Conservation (phyloP, 768 basidiomycete genomes). For the Pisolithus tinctorius region DNA sequence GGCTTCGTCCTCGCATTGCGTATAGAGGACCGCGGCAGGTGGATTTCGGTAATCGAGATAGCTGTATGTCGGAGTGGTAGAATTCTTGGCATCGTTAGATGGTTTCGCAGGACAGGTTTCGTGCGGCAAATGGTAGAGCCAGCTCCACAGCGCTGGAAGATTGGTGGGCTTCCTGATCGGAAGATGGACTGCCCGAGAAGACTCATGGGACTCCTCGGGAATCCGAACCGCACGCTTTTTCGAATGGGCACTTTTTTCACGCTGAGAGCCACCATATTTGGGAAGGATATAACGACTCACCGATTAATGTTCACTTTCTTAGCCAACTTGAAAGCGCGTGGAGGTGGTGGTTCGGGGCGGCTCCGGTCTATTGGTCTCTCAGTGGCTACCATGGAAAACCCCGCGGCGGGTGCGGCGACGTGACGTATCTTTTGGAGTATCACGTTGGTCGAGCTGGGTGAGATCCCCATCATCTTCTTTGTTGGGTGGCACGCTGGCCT, state of each 20-base stretch:
- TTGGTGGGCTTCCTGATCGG: not conserved
- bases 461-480: not conserved
- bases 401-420: too few relatives aligned
- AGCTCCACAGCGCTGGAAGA: not conserved
- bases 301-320: not conserved
- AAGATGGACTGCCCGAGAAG: too few relatives aligned
- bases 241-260: not conserved
- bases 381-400: not conserved
- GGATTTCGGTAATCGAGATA: conserved; percentile 28
- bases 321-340: not conserved
- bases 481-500: not conserved
- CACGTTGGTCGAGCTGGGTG: too few relatives aligned
- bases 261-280: not conserved
- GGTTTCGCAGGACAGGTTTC: not conserved
- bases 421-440: not conserved
- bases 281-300: not conserved
- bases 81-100: not conserved
- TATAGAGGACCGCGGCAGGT: conserved; percentile 33
- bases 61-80: conserved; percentile 28
- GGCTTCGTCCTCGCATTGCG: conserved; percentile 34
- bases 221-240: too few relatives aligned
- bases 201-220: too few relatives aligned
- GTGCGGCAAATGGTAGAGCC: not conserved
- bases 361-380: not conserved
- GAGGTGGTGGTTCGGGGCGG: not conserved